A percentile compares a stretch with the other conserved stretches of the same genome.
Conservation (phyloP, 306 rosid species). For the Dryas alaskensis region DNA sequence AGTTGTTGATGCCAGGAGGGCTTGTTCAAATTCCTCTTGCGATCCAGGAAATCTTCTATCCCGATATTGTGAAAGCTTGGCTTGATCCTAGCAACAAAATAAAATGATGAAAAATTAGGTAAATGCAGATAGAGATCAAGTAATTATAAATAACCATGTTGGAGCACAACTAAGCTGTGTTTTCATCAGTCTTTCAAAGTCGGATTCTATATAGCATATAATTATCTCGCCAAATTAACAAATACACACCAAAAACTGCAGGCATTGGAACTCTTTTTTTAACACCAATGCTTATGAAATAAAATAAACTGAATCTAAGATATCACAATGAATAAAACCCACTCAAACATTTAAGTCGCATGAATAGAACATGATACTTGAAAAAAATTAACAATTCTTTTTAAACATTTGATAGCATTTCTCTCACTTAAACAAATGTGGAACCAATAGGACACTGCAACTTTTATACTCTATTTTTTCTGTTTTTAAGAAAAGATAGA, state of each 20-base stretch:
- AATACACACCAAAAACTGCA: neutral
- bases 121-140: neutral
- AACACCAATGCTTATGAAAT: neutral
- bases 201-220: neutral
- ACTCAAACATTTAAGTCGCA: neutral
- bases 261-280: neutral
- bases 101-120: neutral
- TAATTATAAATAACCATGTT: neutral
- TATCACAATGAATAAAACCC: neutral
- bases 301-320: neutral
- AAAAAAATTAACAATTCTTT: neutral
- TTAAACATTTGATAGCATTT: neutral
- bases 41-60: conserved; percentile 83
- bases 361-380: neutral
- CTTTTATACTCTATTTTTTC: too few relatives aligned
- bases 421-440: neutral
- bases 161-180: neutral
- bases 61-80: conserved; percentile 79
- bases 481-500: neutral
- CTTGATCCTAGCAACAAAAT: conserved; percentile 48
- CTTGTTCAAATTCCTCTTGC: conserved; percentile 82
- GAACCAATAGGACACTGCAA: neutral
- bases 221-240: neutral
- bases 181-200: neutral
- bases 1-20: conserved; percentile 61